A percentile compares a stretch with the other conserved stretches of the same genome.
These are phyloP conservation scores for Phyllosticta citrichinensis DNA, from an alignment of 2,329 filamentous ascomycete genomes.

Conservation along the genomic window DNA sequence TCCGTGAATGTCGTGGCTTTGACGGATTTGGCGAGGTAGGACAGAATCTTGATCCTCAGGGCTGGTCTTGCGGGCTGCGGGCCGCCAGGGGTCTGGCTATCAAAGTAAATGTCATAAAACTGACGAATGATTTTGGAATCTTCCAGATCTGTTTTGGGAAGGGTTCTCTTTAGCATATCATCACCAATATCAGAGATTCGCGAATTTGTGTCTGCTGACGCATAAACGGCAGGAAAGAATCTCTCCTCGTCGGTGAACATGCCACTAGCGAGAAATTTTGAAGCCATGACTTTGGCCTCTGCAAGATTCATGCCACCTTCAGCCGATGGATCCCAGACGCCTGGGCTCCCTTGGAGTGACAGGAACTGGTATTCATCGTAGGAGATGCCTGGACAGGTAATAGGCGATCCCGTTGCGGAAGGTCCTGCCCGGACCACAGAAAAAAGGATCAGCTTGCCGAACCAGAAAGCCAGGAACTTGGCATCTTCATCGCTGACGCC, in stretches of 20 bases:
- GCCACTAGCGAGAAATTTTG: slow-evolving; percentile 69
- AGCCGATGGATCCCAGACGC: slow-evolving; percentile 54
- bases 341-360: slow-evolving; percentile 54
- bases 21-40: slow-evolving; percentile 65
- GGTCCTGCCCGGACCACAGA: slow-evolving; percentile 27
- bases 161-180: slow-evolving; percentile 73
- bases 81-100: slow-evolving; percentile 14
- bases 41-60: slow-evolving; percentile 67
- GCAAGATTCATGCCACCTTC: slow-evolving; percentile 55
- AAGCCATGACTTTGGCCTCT: slow-evolving; percentile 59
- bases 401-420: slow-evolving; percentile 18
- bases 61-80: slow-evolving; percentile 44
- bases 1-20: slow-evolving; percentile 59
- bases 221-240: slow-evolving; percentile 74
- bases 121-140: slow-evolving; percentile 50
- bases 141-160: slow-evolving; percentile 60
- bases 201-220: slow-evolving; percentile 72
- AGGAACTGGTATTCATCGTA: slow-evolving; percentile 60
- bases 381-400: slow-evolving; percentile 51
- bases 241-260: slow-evolving; percentile 77
- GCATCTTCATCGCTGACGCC: slow-evolving; percentile 64
- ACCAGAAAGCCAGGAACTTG: slow-evolving; percentile 60
- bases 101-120: slow-evolving; percentile 65
- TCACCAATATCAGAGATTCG: slow-evolving; percentile 77
- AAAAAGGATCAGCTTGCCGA: slow-evolving; percentile 68